Conservation (phyloP, 2,329 filamentous ascomycete genomes). For the Clonostachys chloroleuca region DNA sequence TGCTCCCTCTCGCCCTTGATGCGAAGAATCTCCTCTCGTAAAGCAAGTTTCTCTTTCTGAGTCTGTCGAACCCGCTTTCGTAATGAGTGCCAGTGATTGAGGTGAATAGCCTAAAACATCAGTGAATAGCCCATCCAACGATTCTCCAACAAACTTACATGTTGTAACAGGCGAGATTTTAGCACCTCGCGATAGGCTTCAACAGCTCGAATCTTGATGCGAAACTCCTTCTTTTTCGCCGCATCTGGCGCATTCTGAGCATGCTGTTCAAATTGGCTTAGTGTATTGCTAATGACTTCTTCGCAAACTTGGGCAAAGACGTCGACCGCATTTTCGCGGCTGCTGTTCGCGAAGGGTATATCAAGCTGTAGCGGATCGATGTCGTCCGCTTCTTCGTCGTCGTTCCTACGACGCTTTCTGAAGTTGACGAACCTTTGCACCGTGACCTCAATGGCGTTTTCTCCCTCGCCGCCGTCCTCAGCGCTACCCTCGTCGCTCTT, state of each 20-base stretch:
- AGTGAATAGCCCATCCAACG: not conserved
- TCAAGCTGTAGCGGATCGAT: conserved; percentile 42
- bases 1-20: conserved; percentile 57
- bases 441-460: conserved; percentile 42
- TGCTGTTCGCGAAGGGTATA: conserved; percentile 47
- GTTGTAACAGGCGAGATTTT: conserved; percentile 48
- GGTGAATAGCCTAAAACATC: conserved; percentile 43
- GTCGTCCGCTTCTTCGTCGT: conserved; percentile 31
- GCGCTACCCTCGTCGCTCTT: not conserved
- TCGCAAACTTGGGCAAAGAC: conserved; percentile 58
- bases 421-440: conserved; percentile 56
- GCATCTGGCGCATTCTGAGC: conserved; percentile 30
- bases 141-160: conserved; percentile 36
- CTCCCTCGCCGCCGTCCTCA: not conserved
- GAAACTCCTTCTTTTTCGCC: conserved; percentile 46
- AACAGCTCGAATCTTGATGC: conserved; percentile 50
- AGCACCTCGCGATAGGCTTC: conserved; percentile 56
- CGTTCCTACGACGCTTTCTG: conserved; percentile 31
- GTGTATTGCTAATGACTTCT: conserved; percentile 49
- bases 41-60: conserved; percentile 49
- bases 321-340: conserved; percentile 57
- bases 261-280: conserved; percentile 41
- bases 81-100: conserved; percentile 55
- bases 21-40: conserved; percentile 57
- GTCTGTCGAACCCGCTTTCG: conserved; percentile 52